A percentile compares a stretch with the other conserved stretches of the same genome.
Conservation (phyloP, 2,329 filamentous ascomycete species). For the Fusarium caatingaense region DNA sequence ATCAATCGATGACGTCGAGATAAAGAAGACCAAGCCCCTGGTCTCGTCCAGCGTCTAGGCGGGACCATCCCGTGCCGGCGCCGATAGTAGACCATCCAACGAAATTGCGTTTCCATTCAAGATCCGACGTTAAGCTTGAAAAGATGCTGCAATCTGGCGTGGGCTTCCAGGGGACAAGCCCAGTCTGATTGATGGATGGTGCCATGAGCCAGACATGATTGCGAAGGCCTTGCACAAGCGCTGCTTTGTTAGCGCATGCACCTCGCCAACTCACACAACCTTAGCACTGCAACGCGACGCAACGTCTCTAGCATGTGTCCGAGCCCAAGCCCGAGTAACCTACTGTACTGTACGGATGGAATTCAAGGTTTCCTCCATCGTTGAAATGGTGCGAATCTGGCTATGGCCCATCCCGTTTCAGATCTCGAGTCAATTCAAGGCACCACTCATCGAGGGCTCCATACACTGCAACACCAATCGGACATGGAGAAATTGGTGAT, state of each 20-base stretch:
- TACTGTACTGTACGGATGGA: background rate
- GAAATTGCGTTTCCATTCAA: constrained; percentile 24
- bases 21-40: constrained; percentile 18
- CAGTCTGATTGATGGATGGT: constrained; percentile 10
- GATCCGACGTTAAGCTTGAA: constrained; percentile 20
- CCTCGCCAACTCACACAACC: constrained; percentile 3
- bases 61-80: constrained; percentile 28
- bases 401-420: constrained; percentile 29
- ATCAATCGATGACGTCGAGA: constrained; percentile 29
- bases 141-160: background rate
- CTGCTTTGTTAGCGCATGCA: constrained; percentile 4
- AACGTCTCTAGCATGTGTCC: constrained; percentile 1
- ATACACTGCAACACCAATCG: constrained; percentile 12
- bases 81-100: constrained; percentile 30
- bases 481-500: background rate
- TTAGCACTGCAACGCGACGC: background rate
- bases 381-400: constrained; percentile 8
- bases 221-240: constrained; percentile 6
- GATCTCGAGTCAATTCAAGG: constrained; percentile 11
- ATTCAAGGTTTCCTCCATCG: constrained; percentile 25
- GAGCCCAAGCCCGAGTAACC: background rate
- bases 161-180: constrained; percentile 1
- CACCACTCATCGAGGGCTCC: background rate
- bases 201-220: constrained; percentile 4
- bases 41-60: constrained; percentile 5